Conservation (phyloP, 192 early-diverging fungal species). For the Kappamyces sp. region DNA sequence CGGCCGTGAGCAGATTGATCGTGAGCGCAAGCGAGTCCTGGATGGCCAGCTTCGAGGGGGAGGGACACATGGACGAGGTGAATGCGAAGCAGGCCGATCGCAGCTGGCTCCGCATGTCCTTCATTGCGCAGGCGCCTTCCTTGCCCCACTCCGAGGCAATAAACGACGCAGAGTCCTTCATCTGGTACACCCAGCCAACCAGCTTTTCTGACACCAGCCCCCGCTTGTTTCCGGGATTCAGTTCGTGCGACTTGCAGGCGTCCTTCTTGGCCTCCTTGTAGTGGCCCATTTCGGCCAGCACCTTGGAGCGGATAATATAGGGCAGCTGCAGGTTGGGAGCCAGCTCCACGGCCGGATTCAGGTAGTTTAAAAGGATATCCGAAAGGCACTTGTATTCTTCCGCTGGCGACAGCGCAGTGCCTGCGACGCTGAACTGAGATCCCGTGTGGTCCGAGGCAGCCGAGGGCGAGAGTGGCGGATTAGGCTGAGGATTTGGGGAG, state of each 20-base stretch:
- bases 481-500: not conserved
- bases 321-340: slow-evolving; percentile 20
- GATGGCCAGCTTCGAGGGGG: too few relatives aligned
- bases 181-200: slow-evolving; percentile 12
- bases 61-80: too few relatives aligned
- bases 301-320: slow-evolving; percentile 16
- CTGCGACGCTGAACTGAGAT: not conserved
- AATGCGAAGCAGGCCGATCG: not conserved
- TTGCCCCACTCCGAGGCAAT: slow-evolving; percentile 1
- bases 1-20: not conserved
- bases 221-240: slow-evolving; percentile 10
- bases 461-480: not conserved
- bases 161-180: slow-evolving; percentile 11
- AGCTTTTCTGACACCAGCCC: slow-evolving; percentile 15
- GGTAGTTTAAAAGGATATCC: slow-evolving; percentile 14
- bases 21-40: too few relatives aligned
- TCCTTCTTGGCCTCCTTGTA: slow-evolving; percentile 16
- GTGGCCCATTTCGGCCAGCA: slow-evolving; percentile 4
- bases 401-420: not conserved
- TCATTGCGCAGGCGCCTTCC: too few relatives aligned
- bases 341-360: slow-evolving; percentile 11
- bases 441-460: too few relatives aligned
- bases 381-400: not conserved
- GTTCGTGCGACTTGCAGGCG: slow-evolving; percentile 6
- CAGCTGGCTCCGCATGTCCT: not conserved